Evolutionary conservation across 495 filamentous ascomycete genomes (phyloP).

Genomic region (Penicillium longicatenatum): DNA sequence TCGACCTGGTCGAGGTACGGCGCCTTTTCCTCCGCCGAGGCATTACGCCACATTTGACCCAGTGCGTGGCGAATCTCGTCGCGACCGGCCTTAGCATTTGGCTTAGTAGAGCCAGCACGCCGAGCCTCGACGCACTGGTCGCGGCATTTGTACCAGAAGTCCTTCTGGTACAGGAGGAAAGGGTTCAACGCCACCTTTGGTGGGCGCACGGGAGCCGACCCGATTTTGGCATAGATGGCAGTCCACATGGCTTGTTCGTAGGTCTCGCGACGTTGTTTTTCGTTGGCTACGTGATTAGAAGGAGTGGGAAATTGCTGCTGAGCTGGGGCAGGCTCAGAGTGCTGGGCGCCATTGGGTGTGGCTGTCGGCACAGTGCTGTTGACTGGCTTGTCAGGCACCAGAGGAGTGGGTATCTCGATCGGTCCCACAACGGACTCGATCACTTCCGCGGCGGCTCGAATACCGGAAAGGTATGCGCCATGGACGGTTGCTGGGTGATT

Average conservation of each 20-base stretch:
- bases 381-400: slow-evolving; percentile 64
- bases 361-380: slow-evolving; percentile 3
- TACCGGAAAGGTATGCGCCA: slow-evolving; percentile 90
- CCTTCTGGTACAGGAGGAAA: slow-evolving; percentile 71
- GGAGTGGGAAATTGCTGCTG: slow-evolving; percentile 12
- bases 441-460: slow-evolving; percentile 85
- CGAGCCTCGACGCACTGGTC: slow-evolving; percentile 68
- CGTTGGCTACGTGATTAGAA: slow-evolving; percentile 34
- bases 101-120: slow-evolving; percentile 62
- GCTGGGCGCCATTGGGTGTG: slow-evolving; percentile 3
- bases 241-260: slow-evolving; percentile 76
- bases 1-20: slow-evolving; percentile 76
- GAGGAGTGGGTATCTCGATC: slow-evolving; percentile 71
- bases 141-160: slow-evolving; percentile 75
- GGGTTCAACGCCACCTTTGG: slow-evolving; percentile 69
- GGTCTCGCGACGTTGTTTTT: slow-evolving; percentile 58
- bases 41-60: slow-evolving; percentile 87
- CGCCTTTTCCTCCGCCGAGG: slow-evolving; percentile 62
- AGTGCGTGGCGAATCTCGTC: slow-evolving; percentile 81
- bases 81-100: slow-evolving; percentile 63
- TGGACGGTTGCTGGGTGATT: slow-evolving; percentile 97
- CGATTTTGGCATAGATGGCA: slow-evolving; percentile 67
- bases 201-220: slow-evolving; percentile 70
- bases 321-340: background rate
- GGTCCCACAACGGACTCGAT: slow-evolving; percentile 77